These are phyloP conservation scores for Teunomyces atbi DNA, from an alignment of 805 yeast genomes.

Conservation along the genomic window DNA sequence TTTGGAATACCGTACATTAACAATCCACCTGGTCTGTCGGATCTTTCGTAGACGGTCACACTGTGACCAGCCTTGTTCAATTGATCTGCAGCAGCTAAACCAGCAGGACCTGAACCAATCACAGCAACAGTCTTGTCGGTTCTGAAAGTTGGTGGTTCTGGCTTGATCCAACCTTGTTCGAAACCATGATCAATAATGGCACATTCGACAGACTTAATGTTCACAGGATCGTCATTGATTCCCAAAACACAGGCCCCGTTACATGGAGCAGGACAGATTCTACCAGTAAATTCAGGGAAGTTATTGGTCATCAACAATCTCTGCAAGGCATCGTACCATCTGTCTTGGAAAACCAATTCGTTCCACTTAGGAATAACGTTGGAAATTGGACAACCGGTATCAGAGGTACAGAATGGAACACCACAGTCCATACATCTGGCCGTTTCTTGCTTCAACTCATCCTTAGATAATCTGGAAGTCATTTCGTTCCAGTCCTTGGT, in stretches of 20 bases:
- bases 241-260: constrained; percentile 94
- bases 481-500: constrained; percentile 91
- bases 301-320: constrained; percentile 93
- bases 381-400: constrained; percentile 97
- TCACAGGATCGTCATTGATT: constrained; percentile 91
- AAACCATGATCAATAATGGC: constrained; percentile 96
- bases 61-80: constrained; percentile 92
- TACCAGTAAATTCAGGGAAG: constrained; percentile 97
- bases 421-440: constrained; percentile 99
- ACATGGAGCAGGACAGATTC: constrained; percentile 99
- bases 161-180: constrained; percentile 94
- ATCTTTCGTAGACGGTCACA: constrained; percentile 89
- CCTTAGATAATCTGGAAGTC: constrained; percentile 74
- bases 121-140: constrained; percentile 85
- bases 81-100: constrained; percentile 96
- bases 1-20: constrained; percentile 99
- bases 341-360: constrained; percentile 89
- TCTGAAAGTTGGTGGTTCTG: constrained; percentile 72
- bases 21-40: constrained; percentile 95
- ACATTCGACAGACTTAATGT: constrained; percentile 92
- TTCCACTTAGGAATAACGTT: constrained; percentile 98
- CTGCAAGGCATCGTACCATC: constrained; percentile 92
- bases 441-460: constrained; percentile 85
- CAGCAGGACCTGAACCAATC: constrained; percentile 97
- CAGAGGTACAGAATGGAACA: constrained; percentile 97